Evolutionary conservation across 140 eudicot genomes (phyloP).

Genomic region (Erigeron philadelphicus): DNA sequence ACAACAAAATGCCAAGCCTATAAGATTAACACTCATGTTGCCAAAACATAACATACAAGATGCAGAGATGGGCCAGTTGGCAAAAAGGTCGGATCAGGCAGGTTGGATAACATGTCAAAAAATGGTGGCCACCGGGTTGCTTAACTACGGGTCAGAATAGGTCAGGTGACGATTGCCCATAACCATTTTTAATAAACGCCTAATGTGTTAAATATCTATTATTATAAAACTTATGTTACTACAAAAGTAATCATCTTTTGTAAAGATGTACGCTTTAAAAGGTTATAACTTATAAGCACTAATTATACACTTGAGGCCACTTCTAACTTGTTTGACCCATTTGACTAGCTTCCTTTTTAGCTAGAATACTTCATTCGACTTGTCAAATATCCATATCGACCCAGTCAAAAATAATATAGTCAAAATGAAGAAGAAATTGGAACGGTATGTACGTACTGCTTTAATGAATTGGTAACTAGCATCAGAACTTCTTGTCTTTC

Average conservation of each 20-base stretch:
- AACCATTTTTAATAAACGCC: conserved; percentile 1
- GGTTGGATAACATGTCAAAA: background rate
- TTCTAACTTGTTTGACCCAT: background rate
- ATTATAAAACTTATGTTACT: conserved; percentile 12
- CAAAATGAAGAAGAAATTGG: conserved; percentile 11
- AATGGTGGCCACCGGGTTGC: background rate
- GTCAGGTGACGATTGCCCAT: background rate
- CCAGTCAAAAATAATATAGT: conserved; percentile 1
- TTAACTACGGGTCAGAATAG: background rate
- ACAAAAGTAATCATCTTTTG: conserved; percentile 4
- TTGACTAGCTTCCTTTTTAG: conserved; percentile 9
- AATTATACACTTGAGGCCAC: background rate
- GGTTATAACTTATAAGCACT: background rate
- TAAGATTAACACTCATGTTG: conserved; percentile 10
- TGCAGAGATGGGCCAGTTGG: background rate
- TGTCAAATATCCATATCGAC: background rate
- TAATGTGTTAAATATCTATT: background rate
- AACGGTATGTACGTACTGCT: conserved; percentile 62
- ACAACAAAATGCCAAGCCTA: conserved; percentile 18
- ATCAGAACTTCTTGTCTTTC: conserved; percentile 99
- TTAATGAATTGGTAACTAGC: conserved; percentile 93
- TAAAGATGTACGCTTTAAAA: background rate
- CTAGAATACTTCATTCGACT: background rate
- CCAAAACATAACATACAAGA: conserved; percentile 14
- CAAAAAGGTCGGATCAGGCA: background rate